Evolutionary conservation across 1,139 yeast genomes (phyloP), one percentile per base, ranked within the genome.

Genomic region (Geotrichum klebahnii): DNA sequence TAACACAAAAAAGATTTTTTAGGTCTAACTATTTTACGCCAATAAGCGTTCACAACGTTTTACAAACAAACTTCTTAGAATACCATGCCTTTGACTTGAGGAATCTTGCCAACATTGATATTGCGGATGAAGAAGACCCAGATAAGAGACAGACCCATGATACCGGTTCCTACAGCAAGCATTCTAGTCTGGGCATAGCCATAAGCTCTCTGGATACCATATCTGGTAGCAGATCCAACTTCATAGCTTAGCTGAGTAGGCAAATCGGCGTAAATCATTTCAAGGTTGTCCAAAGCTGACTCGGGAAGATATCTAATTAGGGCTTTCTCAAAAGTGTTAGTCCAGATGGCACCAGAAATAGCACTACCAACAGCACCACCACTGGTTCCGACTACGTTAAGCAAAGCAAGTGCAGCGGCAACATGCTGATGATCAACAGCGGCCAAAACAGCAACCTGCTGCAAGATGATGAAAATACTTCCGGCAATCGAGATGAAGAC

Each of bases 291-390:
- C 16, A 33, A 17, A 8, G 36, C 16, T n/a, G 10, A n/a, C 16
- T 9, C 36, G 10, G 36, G 36, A 8, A 33, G 16, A n/a, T 33
- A 14, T 6, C 16, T 6, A n/a, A 5, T n/a, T 12, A 33, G 36
- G 8, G 36, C 16, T 8, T n/a, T 33, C 16, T 10, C 10, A n/a
- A 76, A 55, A 29, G 67, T 61, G 34, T 71, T 65, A 22, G 74
- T 66, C 79, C 79, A 76, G 33, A 76, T 67, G 10, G 76, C 76
- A 48, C 76, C 77, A 24, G 77, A 68, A 36, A 75, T 64, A 6
- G 78, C 68, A 38, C 67, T 59, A 6, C 79, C 79, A 47, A 76
- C 60, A 12, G 76, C 74, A 43, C 67, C 59, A 39, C 79, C 80
- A 53, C 76, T 67, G 38, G 16, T 33, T 6, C 16, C 10, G 16